Percentiles rank a stretch among this genome's conserved stretches.
Conservation (phyloP, 1,284 basidiomycete species). For the Lignosus rhinocerotis region DNA sequence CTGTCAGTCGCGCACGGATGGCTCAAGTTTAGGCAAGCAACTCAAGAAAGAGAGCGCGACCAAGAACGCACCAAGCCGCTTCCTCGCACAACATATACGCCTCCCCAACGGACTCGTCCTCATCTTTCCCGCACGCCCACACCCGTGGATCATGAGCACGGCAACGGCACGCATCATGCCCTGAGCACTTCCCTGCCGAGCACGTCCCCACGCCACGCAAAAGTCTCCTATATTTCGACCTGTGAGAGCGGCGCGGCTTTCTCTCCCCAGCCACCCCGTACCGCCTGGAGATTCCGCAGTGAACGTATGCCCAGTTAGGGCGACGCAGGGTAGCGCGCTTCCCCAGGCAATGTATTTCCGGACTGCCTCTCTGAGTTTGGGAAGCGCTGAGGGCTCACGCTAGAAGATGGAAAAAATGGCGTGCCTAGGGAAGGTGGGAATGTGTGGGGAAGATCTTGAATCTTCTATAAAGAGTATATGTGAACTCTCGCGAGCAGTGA, state of each 20-base stretch:
- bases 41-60: neutral
- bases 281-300: neutral
- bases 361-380: neutral
- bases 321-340: neutral
- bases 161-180: no score
- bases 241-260: neutral
- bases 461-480: neutral
- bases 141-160: neutral
- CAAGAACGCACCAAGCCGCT: neutral
- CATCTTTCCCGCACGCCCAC: neutral
- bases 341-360: neutral
- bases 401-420: neutral
- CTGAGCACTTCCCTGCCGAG: neutral
- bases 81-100: neutral
- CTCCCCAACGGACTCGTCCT: neutral
- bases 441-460: neutral
- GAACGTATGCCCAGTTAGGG: neutral
- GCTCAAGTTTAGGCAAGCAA: neutral
- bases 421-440: neutral
- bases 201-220: neutral
- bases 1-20: neutral
- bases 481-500: neutral
- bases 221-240: conserved; percentile 4
- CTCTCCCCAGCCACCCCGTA: no score
- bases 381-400: neutral